Evolutionary conservation across 164 flowering plant genomes (phyloP).

Genomic region (Berberis vulgaris): DNA sequence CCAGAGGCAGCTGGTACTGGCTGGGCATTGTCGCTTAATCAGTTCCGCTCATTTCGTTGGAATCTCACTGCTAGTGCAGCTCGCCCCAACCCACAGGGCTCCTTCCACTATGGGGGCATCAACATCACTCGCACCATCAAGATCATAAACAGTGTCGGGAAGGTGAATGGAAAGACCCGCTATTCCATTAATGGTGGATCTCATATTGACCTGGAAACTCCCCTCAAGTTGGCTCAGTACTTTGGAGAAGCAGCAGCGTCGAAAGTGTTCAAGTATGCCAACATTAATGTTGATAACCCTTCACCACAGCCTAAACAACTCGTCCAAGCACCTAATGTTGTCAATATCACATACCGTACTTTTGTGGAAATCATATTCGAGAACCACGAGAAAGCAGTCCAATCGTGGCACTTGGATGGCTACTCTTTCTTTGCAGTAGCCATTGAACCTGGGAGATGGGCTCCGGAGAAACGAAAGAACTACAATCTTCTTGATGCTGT

Average conservation of each 20-base stretch:
- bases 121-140: not conserved
- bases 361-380: not conserved
- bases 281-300: not conserved
- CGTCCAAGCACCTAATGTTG: not conserved
- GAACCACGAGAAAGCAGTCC: not conserved
- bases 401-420: no score
- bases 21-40: not conserved
- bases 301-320: not conserved
- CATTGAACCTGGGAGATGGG: not conserved
- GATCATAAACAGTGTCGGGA: not conserved
- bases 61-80: no score
- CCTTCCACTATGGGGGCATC: not conserved
- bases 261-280: not conserved
- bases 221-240: not conserved
- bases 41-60: no score
- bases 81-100: no score
- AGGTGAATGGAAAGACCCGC: not conserved
- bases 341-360: not conserved
- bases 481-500: not conserved
- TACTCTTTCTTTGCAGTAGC: no score
- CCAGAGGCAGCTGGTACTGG: not conserved
- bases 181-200: not conserved
- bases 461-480: no score
- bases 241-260: not conserved
- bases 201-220: not conserved